A percentile compares a stretch with the other conserved stretches of the same genome.
Conservation (phyloP, 495 filamentous ascomycete genomes). For the Xylaria scruposa region DNA sequence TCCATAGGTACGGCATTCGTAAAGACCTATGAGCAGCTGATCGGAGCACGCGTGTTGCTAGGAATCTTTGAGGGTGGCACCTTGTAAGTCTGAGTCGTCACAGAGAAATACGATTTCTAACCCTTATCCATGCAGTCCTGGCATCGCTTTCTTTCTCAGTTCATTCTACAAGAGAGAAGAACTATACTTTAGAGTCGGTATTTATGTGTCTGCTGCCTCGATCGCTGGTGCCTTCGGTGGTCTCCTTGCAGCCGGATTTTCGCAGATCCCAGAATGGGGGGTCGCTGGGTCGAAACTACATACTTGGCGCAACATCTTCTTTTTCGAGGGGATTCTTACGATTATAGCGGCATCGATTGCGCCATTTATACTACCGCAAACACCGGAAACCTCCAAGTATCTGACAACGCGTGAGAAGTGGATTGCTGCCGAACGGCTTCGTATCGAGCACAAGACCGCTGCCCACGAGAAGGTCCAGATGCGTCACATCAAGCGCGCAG, state of each 20-base stretch:
- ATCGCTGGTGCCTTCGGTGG: conserved; percentile 65
- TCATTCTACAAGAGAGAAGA: conserved; percentile 65
- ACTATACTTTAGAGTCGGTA: conserved; percentile 62
- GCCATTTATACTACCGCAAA: conserved; percentile 63
- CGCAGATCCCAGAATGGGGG: conserved; percentile 56
- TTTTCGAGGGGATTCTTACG: conserved; percentile 67
- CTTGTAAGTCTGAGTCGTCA: conserved; percentile 37
- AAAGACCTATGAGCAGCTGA: conserved; percentile 49
- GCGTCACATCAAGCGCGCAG: conserved; percentile 47
- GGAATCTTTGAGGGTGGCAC: conserved; percentile 62
- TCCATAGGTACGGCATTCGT: conserved; percentile 56
- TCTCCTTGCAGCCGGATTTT: conserved; percentile 59
- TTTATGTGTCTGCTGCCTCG: conserved; percentile 62
- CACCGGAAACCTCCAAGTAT: conserved; percentile 56
- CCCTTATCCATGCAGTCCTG: conserved; percentile 40
- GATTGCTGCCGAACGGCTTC: conserved; percentile 50
- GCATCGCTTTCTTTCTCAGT: conserved; percentile 62
- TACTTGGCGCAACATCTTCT: conserved; percentile 72
- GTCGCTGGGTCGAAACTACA: conserved; percentile 52
- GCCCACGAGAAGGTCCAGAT: conserved; percentile 46
- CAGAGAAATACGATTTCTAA: neutral
- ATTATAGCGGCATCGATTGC: conserved; percentile 56
- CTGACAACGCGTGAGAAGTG: conserved; percentile 58
- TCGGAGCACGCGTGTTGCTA: conserved; percentile 49
- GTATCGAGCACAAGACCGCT: conserved; percentile 46